Evolutionary conservation across 108 stramenopile genomes (phyloP), one percentile per base, ranked within the genome.

Genomic region (Heterococcus sp.): DNA sequence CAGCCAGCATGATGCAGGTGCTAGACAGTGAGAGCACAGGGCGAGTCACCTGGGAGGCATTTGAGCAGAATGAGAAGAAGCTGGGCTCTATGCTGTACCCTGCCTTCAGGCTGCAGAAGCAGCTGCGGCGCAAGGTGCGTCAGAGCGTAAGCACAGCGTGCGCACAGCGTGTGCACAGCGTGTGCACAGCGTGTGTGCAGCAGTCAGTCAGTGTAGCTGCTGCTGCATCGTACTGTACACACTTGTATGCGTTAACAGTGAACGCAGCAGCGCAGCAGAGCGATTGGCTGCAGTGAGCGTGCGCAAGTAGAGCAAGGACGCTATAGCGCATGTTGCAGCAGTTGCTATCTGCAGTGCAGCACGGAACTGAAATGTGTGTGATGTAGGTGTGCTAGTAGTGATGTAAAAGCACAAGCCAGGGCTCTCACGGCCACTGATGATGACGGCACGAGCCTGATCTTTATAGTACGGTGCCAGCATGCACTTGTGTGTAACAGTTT

Each of bases 91-190:
- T 73, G 72, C 79, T 73, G 38, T 73, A 65, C 65, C 79, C 79
- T 34, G 79, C 79, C n/a, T 73, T 81, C 79, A 46, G 70, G 29
- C 72, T 73, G 65, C 79, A 81, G 65, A 81, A 81, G 72, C 66
- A 38, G 3, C 72, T 81, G 28, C 79, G 79, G 27, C 37, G 65
- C 0, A 81, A 81, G 79, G 79, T 81, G 37, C 46, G 46, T 58
- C 46, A 58, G 21, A 21, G 46, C 46, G 46, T 58, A 58, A 8
- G 14, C 46, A 21, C 46, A 8, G 46, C 46, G 46, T 58, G 46
- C 46, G 46, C 46, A 21, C 46, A 58, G 21, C 46, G 21, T 58
- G 46, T 14, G 46, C 46, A 8, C 46, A 21, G 14, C 46, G 14
- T 14, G 46, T 58, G 46, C 8, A 58, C 46, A 14, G 46, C 46